phyloP scores from a whole-genome alignment of 2,329 filamentous ascomycete genomes.

The Fusarium tricinctum region DNA sequence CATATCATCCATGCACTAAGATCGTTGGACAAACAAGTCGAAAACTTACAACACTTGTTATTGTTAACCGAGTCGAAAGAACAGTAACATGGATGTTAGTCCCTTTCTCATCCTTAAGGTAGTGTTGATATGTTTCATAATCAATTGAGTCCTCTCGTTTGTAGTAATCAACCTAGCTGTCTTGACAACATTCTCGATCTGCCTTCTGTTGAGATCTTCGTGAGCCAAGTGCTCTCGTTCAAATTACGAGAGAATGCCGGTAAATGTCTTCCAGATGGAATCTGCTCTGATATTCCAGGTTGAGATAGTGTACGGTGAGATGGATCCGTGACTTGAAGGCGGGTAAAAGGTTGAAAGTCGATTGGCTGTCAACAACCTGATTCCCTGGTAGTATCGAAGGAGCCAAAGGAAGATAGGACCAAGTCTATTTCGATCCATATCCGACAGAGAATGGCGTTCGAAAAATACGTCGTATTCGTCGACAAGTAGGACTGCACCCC shows the following conservation, averaged over 20 bases:
- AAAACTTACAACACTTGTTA: not conserved
- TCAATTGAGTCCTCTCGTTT: not conserved
- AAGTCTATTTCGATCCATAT: constrained; percentile 20
- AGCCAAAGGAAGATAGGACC: constrained; percentile 24
- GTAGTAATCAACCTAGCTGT: constrained; percentile 15
- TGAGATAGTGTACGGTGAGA: constrained; percentile 19
- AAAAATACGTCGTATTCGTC: constrained; percentile 29
- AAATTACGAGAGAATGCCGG: not conserved
- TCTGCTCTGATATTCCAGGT: not conserved
- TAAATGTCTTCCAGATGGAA: constrained; percentile 22
- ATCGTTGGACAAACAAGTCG: too few relatives aligned
- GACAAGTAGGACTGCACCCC: constrained; percentile 17
- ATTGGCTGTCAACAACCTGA: constrained; percentile 29
- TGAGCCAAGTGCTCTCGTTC: not conserved
- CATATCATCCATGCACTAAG: too few relatives aligned
- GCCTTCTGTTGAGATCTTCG: constrained; percentile 22
- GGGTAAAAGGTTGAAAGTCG: constrained; percentile 23
- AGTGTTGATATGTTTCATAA: not conserved
- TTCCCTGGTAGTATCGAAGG: constrained; percentile 19
- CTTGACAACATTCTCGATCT: constrained; percentile 32
- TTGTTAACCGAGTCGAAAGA: not conserved
- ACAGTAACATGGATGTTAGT: too few relatives aligned
- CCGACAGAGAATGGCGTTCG: constrained; percentile 6
- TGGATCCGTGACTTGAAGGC: constrained; percentile 24
- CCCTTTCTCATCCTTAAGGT: constrained; percentile 18